A percentile compares a stretch with the other conserved stretches of the same genome.
These are phyloP conservation scores for Phaeosphaeriaceae sp. DNA, from an alignment of 2,329 filamentous ascomycete genomes.

Conservation along the genomic window DNA sequence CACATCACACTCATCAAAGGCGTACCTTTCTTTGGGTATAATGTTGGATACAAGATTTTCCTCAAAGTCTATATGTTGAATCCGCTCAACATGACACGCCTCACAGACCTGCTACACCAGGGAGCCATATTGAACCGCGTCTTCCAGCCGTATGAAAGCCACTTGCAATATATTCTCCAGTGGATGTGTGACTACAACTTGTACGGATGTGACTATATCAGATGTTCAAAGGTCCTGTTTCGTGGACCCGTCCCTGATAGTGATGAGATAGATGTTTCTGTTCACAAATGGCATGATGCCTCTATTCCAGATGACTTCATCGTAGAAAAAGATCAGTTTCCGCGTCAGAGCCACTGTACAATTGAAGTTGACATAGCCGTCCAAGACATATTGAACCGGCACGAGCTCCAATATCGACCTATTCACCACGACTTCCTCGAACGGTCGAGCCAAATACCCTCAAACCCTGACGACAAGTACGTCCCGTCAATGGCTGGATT, in stretches of 20 bases:
- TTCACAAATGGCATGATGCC: constrained; percentile 80
- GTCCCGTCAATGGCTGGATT: constrained; percentile 93
- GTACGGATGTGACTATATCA: constrained; percentile 89
- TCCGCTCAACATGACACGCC: constrained; percentile 81
- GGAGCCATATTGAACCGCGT: constrained; percentile 82
- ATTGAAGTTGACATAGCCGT: constrained; percentile 90
- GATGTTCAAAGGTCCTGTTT: constrained; percentile 73
- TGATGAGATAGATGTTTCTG: constrained; percentile 64
- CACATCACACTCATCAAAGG: constrained; percentile 92
- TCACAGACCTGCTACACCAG: constrained; percentile 85
- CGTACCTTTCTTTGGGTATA: constrained; percentile 92
- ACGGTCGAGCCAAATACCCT: constrained; percentile 62
- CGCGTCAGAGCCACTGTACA: constrained; percentile 83
- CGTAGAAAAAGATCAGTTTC: constrained; percentile 68
- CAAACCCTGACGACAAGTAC: constrained; percentile 72
- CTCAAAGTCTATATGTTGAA: constrained; percentile 96
- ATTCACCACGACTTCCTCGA: constrained; percentile 91
- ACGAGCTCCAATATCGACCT: constrained; percentile 73
- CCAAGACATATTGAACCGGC: constrained; percentile 84
- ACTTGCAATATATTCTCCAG: constrained; percentile 89
- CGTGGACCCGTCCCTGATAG: constrained; percentile 76
- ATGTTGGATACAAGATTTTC: constrained; percentile 89
- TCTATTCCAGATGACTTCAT: constrained; percentile 68
- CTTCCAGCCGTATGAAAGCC: constrained; percentile 93
- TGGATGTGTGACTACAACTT: constrained; percentile 99